Conservation (phyloP, 108 stramenopile genomes). For the Pseudonitzschia multistriata region DNA sequence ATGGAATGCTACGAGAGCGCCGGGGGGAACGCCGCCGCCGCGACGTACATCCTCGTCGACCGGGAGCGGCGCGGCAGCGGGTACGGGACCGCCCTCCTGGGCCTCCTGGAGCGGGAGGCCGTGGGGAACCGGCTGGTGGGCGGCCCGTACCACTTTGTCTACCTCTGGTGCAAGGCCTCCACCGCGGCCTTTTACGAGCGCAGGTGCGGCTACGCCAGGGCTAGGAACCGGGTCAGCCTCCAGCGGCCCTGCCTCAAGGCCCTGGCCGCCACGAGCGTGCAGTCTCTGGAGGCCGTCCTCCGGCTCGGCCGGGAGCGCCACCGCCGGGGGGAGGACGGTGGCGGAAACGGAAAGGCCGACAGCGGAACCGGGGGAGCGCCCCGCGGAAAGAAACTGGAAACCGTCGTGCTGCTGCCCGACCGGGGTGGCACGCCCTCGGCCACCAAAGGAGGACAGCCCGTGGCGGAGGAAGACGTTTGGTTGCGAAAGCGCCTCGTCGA, state of each 20-base stretch:
- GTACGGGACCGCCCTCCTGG: conserved; percentile 29
- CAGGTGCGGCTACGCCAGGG: conserved; percentile 20
- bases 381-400: conserved; percentile 24
- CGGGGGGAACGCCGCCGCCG: conserved; percentile 37
- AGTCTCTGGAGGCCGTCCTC: conserved; percentile 25
- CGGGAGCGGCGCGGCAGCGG: conserved; percentile 14
- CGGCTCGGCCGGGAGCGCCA: conserved; percentile 6
- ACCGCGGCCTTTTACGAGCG: conserved; percentile 36
- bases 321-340: background rate
- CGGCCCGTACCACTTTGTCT: conserved; percentile 36
- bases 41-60: conserved; percentile 33
- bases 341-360: background rate
- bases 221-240: conserved; percentile 30
- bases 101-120: conserved; percentile 29
- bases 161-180: conserved; percentile 37
- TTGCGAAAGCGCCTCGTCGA: conserved; percentile 41
- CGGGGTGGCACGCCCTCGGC: no score
- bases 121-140: conserved; percentile 19
- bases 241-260: conserved; percentile 37
- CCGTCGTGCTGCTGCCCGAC: conserved; percentile 25
- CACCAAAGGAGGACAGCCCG: background rate
- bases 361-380: background rate
- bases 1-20: conserved; percentile 46
- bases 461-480: conserved; percentile 35
- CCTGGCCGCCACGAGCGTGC: conserved; percentile 21